These are phyloP conservation scores for Handroanthus guayacan DNA, from an alignment of 257 asterid genomes.

Conservation along the genomic window DNA sequence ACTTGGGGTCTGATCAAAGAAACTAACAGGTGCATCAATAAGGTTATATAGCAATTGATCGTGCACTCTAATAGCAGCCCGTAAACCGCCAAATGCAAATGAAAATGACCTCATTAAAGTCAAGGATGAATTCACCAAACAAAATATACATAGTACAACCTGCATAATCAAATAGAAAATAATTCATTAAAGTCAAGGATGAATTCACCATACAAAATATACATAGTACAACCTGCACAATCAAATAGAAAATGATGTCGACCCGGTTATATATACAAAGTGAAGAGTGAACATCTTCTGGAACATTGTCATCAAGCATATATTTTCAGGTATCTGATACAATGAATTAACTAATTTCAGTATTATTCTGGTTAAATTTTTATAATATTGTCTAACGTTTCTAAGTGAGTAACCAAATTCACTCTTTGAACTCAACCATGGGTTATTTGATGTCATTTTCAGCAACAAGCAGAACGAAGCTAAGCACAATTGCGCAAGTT, in stretches of 20 bases:
- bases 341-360: not conserved
- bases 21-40: conserved; percentile 71
- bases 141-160: conserved; percentile 75
- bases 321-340: not conserved
- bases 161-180: conserved; percentile 42
- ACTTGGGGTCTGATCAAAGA: conserved; percentile 88
- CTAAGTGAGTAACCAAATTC: not conserved
- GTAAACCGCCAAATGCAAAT: conserved; percentile 92
- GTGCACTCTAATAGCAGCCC: conserved; percentile 84
- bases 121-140: conserved; percentile 74
- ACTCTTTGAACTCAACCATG: not conserved
- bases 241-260: conserved; percentile 27
- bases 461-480: not conserved
- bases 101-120: conserved; percentile 90
- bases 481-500: not conserved
- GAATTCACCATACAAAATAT: conserved; percentile 79
- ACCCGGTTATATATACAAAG: not conserved
- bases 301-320: not conserved
- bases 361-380: not conserved
- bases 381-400: not conserved
- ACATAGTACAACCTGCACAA: conserved; percentile 70
- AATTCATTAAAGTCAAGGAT: conserved; percentile 66
- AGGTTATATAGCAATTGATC: conserved; percentile 66
- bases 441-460: too few species aligned
- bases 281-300: not conserved